phyloP scores from a whole-genome alignment of 1,139 yeast genomes.

The Blastobotrys buckinghamii region DNA sequence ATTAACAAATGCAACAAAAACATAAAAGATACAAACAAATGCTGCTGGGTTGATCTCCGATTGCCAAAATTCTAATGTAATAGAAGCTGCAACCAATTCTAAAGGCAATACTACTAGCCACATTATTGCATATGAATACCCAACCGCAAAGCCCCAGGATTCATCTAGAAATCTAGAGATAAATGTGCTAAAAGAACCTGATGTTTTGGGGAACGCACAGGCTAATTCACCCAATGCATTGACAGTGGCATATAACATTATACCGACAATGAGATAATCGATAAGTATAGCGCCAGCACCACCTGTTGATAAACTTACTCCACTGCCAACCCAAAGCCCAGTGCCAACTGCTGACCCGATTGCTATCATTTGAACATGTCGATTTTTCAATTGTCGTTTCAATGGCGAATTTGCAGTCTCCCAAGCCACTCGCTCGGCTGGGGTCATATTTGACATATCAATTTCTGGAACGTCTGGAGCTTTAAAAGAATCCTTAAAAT shows the following conservation, averaged over 20 bases:
- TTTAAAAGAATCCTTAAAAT: slow-evolving; percentile 27
- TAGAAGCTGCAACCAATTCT: slow-evolving; percentile 71
- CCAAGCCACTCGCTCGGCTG: slow-evolving; percentile 24
- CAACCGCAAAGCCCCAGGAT: slow-evolving; percentile 79
- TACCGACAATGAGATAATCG: slow-evolving; percentile 58
- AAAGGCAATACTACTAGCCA: slow-evolving; percentile 72
- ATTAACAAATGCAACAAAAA: slow-evolving; percentile 50
- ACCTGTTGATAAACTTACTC: slow-evolving; percentile 57
- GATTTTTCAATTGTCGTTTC: slow-evolving; percentile 38
- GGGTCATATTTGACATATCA: slow-evolving; percentile 24
- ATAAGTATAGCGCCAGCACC: slow-evolving; percentile 84
- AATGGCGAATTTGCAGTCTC: slow-evolving; percentile 36
- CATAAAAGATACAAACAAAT: slow-evolving; percentile 60
- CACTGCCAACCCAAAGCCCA: slow-evolving; percentile 71
- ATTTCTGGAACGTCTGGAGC: slow-evolving; percentile 22
- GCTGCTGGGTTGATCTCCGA: slow-evolving; percentile 54
- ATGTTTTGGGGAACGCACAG: slow-evolving; percentile 60
- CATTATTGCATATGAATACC: slow-evolving; percentile 40
- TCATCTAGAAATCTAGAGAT: slow-evolving; percentile 64
- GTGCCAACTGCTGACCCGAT: slow-evolving; percentile 84
- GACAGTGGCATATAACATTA: slow-evolving; percentile 67
- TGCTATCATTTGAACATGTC: slow-evolving; percentile 65
- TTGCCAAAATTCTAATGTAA: slow-evolving; percentile 64
- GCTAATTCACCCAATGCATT: slow-evolving; percentile 87
- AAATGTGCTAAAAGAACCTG: slow-evolving; percentile 73